A percentile compares a stretch with the other conserved stretches of the same genome.
These are phyloP conservation scores for Yamadazyma atlantica DNA, from an alignment of 1,139 yeast species.

Conservation along the genomic window DNA sequence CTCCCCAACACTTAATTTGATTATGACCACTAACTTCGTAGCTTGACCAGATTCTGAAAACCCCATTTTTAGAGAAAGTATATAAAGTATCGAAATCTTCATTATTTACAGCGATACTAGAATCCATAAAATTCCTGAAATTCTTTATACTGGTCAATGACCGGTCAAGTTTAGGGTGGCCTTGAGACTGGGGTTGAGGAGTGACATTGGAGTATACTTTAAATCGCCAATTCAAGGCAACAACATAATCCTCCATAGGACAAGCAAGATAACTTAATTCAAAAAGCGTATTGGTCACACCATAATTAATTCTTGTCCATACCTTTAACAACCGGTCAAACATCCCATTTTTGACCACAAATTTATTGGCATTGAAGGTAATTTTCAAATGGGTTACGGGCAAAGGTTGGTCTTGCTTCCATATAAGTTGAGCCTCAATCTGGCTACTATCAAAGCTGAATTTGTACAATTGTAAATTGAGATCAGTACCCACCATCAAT, in stretches of 20 bases:
- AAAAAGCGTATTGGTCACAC: conserved; percentile 63
- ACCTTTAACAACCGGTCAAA: conserved; percentile 70
- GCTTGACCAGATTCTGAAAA: conserved; percentile 72
- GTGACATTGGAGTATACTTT: conserved; percentile 13
- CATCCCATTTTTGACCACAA: conserved; percentile 58
- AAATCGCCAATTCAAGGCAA: conserved; percentile 54
- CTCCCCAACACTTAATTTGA: conserved; percentile 61
- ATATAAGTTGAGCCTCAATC: conserved; percentile 36
- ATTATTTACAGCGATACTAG: conserved; percentile 19
- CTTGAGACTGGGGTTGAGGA: neutral
- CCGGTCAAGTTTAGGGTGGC: conserved; percentile 19
- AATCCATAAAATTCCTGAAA: conserved; percentile 34
- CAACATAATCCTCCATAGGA: conserved; percentile 48
- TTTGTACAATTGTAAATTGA: conserved; percentile 53
- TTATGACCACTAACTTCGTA: conserved; percentile 60
- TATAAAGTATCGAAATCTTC: conserved; percentile 50
- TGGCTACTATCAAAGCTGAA: conserved; percentile 48
- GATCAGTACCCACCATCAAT: conserved; percentile 58
- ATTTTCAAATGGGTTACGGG: conserved; percentile 56
- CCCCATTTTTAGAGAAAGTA: conserved; percentile 55
- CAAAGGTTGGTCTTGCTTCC: conserved; percentile 57
- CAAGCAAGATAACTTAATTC: conserved; percentile 72
- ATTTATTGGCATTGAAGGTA: conserved; percentile 63
- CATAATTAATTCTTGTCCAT: conserved; percentile 77
- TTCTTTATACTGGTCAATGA: conserved; percentile 42